Conservation (phyloP, 129 eudicot genomes). For the Cynara cardunculus region DNA sequence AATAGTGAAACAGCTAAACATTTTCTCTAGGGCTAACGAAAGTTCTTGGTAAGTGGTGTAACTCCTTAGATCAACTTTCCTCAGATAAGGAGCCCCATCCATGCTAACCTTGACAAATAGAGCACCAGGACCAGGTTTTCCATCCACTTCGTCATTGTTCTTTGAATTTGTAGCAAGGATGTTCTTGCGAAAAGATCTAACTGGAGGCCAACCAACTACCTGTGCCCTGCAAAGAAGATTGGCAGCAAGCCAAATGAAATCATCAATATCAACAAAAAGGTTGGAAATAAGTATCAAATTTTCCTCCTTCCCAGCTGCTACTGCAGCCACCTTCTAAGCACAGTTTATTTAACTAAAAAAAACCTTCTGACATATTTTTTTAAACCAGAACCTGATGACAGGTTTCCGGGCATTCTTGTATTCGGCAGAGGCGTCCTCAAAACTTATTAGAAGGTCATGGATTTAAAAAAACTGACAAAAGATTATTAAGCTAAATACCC, state of each 20-base stretch:
- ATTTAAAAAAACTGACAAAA: not conserved
- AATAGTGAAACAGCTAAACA: slow-evolving; percentile 87
- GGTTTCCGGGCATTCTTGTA: not conserved
- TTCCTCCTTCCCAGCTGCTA: not conserved
- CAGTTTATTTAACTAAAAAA: not conserved
- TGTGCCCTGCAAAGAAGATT: slow-evolving; percentile 63
- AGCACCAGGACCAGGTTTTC: slow-evolving; percentile 64
- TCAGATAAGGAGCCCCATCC: slow-evolving; percentile 99
- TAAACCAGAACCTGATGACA: not conserved
- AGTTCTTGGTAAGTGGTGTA: slow-evolving; percentile 74
- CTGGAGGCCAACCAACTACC: slow-evolving; percentile 99
- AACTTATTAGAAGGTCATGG: not conserved
- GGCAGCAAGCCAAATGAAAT: slow-evolving; percentile 1
- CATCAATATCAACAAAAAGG: not conserved
- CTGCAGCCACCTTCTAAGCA: not conserved
- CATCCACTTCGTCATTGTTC: slow-evolving; percentile 66
- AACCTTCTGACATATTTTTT: not conserved
- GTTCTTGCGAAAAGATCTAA: slow-evolving; percentile 82
- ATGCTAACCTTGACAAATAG: slow-evolving; percentile 87
- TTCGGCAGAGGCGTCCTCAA: not conserved
- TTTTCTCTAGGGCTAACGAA: slow-evolving; percentile 80
- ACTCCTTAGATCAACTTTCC: slow-evolving; percentile 80
- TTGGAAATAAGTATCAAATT: not conserved
- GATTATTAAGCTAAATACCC: not conserved
- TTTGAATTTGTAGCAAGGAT: slow-evolving; percentile 70